A percentile compares a stretch with the other conserved stretches of the same genome.
These are phyloP conservation scores for Fomitopsis pulvina DNA, from an alignment of 768 basidiomycete species.

Conservation along the genomic window DNA sequence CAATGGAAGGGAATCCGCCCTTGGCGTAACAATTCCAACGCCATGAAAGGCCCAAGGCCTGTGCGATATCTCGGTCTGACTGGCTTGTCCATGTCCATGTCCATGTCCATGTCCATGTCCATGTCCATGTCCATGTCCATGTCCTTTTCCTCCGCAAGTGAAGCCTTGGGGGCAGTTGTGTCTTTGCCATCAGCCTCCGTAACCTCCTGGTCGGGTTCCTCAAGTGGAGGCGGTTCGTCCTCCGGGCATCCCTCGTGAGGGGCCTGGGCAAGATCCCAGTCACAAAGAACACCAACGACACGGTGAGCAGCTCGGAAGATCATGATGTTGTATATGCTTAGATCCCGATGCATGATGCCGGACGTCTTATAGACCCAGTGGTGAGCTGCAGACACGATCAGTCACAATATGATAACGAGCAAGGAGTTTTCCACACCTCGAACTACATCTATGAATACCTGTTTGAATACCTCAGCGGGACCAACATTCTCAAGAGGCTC, in stretches of 20 bases:
- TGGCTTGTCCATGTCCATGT: too few species aligned
- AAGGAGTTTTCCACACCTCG: not conserved
- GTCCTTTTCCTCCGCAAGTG: too few species aligned
- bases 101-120: too few species aligned
- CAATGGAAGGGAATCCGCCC: not conserved
- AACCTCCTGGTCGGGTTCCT: too few species aligned
- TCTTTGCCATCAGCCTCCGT: too few species aligned
- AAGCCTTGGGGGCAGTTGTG: too few species aligned
- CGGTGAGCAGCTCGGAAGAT: not conserved
- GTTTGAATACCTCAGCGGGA: constrained; percentile 1
- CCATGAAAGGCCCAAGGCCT: constrained; percentile 8
- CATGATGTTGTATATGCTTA: constrained; percentile 15
- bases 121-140: too few species aligned
- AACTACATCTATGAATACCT: constrained; percentile 1
- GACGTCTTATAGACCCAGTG: constrained; percentile 6
- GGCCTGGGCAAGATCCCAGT: too few species aligned
- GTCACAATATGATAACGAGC: too few species aligned
- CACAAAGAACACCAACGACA: not conserved
- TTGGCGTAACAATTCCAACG: constrained; percentile 1
- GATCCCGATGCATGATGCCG: constrained; percentile 9
- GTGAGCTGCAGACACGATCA: constrained; percentile 10
- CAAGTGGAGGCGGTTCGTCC: too few species aligned
- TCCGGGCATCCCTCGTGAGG: too few species aligned
- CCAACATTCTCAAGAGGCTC: too few species aligned
- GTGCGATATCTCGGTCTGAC: constrained; percentile 3